Evolutionary conservation across 1,284 basidiomycete genomes (phyloP).

Genomic region (Mycosarcoma mackinlayi): DNA sequence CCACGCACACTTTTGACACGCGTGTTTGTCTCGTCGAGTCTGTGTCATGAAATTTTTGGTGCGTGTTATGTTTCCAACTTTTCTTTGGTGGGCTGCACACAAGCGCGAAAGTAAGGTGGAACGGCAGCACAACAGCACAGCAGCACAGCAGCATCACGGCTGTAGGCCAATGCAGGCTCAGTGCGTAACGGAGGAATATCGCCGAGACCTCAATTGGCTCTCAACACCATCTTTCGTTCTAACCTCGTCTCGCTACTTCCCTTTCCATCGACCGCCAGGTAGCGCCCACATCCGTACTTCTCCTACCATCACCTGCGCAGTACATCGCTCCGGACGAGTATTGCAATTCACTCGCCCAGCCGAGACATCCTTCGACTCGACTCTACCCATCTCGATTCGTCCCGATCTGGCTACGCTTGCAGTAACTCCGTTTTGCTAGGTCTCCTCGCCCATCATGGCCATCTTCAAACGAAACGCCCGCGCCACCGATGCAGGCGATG

Average conservation of each 20-base stretch:
- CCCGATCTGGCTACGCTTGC: not conserved
- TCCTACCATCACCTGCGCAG: too few relatives aligned
- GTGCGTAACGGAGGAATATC: constrained; percentile 9
- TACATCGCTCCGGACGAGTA: too few relatives aligned
- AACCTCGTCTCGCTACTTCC: too few relatives aligned
- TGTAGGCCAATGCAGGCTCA: not conserved
- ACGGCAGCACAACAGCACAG: not conserved
- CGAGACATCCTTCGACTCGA: too few relatives aligned
- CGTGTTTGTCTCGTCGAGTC: too few relatives aligned
- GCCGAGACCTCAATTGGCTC: constrained; percentile 1
- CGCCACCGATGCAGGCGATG: constrained; percentile 47
- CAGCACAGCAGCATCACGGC: constrained; percentile 3
- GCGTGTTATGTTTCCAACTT: not conserved
- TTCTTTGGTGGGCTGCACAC: too few relatives aligned
- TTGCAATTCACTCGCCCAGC: too few relatives aligned
- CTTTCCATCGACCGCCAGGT: too few relatives aligned
- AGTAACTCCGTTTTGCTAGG: too few relatives aligned
- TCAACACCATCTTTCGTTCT: not conserved
- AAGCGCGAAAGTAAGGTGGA: too few relatives aligned
- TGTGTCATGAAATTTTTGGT: constrained; percentile 7
- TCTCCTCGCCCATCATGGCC: constrained; percentile 34
- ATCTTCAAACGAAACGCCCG: constrained; percentile 48
- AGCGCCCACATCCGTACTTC: too few relatives aligned
- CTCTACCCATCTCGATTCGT: not conserved
- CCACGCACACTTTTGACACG: too few relatives aligned